phyloP scores from a whole-genome alignment of 306 rosid genomes.

The Myrica gale region DNA sequence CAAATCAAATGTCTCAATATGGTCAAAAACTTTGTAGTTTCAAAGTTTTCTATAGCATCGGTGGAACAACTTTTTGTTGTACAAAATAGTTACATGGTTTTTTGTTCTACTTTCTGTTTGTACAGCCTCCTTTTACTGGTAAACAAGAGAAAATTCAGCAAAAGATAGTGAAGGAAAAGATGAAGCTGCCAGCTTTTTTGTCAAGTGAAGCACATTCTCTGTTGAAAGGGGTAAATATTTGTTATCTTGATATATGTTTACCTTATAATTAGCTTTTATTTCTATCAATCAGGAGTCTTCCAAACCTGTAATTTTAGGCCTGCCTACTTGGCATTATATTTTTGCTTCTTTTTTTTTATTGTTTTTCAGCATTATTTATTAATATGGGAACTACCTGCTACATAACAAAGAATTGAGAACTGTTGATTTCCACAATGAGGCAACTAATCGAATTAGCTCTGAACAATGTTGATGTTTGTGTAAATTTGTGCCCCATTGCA shows the following conservation, averaged over 20 bases:
- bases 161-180: conserved; percentile 85
- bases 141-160: conserved; percentile 79
- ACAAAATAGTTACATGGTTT: conserved; percentile 11
- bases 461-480: background rate
- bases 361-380: background rate
- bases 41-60: background rate
- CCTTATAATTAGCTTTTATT: background rate
- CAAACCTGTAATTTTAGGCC: background rate
- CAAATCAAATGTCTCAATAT: background rate
- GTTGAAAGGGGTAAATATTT: conserved; percentile 69
- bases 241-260: conserved; percentile 14
- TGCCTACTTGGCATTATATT: background rate
- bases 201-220: conserved; percentile 91
- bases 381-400: background rate
- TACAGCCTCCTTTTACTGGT: conserved; percentile 93
- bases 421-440: background rate
- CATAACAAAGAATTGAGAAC: background rate
- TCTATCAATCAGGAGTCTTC: background rate
- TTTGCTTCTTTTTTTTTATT: background rate
- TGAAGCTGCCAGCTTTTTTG: conserved; percentile 84
- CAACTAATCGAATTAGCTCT: background rate
- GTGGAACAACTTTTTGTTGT: background rate
- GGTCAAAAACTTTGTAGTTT: background rate
- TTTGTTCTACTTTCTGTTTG: conserved; percentile 25
- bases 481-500: background rate